These are phyloP conservation scores for Salinomyces thailandicus DNA, from an alignment of 2,329 filamentous ascomycete genomes.

Conservation along the genomic window DNA sequence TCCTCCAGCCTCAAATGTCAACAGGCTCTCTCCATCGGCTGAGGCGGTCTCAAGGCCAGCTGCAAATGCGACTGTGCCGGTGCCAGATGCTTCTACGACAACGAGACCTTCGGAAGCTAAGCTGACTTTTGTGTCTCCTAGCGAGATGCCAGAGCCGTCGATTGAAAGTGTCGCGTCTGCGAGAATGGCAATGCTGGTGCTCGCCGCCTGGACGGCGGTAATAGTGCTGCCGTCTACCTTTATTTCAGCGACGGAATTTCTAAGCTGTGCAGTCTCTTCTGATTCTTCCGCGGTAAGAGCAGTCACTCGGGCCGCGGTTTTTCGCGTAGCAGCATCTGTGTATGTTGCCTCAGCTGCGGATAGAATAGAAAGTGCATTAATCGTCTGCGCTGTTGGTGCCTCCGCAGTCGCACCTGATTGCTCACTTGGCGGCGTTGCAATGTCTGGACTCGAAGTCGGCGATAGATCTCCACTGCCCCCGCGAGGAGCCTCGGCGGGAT, in stretches of 20 bases:
- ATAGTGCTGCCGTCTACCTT: neutral
- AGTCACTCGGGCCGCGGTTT: neutral
- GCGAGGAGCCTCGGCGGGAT: neutral
- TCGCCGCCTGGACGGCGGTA: neutral
- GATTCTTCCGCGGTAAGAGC: neutral
- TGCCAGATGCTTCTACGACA: too few species aligned
- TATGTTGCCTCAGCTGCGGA: neutral
- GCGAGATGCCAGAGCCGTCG: neutral
- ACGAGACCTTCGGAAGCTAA: neutral
- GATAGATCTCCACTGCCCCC: neutral
- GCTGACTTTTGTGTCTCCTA: neutral
- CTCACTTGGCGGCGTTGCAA: neutral
- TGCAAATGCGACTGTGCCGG: too few species aligned
- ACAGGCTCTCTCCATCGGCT: neutral
- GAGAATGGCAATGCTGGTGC: neutral
- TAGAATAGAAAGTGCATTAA: neutral
- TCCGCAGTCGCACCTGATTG: neutral
- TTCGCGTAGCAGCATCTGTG: neutral
- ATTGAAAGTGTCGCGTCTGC: neutral
- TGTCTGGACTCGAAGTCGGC: neutral
- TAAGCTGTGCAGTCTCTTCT: neutral
- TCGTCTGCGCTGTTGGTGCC: neutral
- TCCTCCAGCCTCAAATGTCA: neutral
- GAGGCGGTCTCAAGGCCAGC: too few species aligned
- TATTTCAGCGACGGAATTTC: neutral